Percentiles rank a stretch among this genome's conserved stretches.
Conservation (phyloP, 2,329 filamentous ascomycete species). For the Exutisphaerella laricina region DNA sequence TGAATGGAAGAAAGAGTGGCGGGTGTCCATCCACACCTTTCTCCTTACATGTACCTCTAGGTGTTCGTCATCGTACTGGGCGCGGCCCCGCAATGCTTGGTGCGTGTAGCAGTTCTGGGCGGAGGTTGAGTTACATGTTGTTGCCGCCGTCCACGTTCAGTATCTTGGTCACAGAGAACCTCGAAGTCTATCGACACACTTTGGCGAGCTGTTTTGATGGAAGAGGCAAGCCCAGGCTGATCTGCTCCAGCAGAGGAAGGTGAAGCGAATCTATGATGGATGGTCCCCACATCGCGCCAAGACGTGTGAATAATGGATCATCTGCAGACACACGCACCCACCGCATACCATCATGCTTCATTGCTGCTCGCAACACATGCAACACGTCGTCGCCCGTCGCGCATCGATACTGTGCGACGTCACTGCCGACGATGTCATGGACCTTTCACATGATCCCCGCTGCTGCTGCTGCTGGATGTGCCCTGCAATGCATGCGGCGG, state of each 20-base stretch:
- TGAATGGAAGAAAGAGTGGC: neutral
- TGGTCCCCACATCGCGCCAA: neutral
- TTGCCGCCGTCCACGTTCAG: neutral
- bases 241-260: neutral
- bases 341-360: no score
- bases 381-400: no score
- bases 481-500: neutral
- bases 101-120: neutral
- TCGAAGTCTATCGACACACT: neutral
- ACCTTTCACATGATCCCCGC: neutral
- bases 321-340: no score
- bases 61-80: conserved; percentile 2
- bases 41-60: neutral
- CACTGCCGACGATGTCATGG: neutral
- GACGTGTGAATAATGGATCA: neutral
- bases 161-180: neutral
- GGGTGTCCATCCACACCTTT: neutral
- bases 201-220: neutral
- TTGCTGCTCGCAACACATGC: no score
- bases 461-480: neutral
- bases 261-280: neutral
- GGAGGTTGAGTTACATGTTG: neutral
- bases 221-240: conserved; percentile 5
- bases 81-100: neutral
- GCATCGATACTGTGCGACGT: no score